These are phyloP conservation scores for Gracilaria gracilis DNA, from an alignment of 23 red algal species.

Conservation along the genomic window DNA sequence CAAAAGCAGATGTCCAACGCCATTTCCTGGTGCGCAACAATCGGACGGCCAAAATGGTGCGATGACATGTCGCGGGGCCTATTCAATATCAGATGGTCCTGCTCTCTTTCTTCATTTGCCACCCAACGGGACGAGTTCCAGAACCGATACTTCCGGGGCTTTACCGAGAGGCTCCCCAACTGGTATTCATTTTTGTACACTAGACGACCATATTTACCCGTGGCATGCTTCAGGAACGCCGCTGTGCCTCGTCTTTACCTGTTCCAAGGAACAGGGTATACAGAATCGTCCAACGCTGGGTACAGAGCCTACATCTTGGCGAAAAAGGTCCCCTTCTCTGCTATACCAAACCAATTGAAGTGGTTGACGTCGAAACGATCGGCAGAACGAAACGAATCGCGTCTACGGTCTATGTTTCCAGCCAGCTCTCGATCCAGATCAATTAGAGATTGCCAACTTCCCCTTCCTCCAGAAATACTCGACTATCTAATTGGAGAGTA, in stretches of 20 bases:
- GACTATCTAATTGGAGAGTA: background rate
- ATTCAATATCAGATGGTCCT: background rate
- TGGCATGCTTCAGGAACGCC: background rate
- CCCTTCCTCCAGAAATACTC: background rate
- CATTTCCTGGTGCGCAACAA: slow-evolving; percentile 3
- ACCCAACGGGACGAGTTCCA: too few relatives aligned
- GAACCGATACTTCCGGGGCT: background rate
- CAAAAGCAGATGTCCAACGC: background rate
- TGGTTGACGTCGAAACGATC: background rate
- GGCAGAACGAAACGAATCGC: background rate
- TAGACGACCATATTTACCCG: background rate
- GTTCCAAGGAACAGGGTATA: background rate
- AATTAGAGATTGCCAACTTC: background rate
- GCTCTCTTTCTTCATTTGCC: too few relatives aligned
- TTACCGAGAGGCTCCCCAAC: background rate
- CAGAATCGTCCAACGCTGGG: background rate
- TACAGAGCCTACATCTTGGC: background rate
- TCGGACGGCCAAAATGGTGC: background rate
- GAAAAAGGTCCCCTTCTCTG: slow-evolving; percentile 5
- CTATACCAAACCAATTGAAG: background rate
- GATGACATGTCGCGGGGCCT: background rate
- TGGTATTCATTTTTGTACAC: background rate
- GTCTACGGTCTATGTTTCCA: background rate
- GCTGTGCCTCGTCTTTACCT: too few relatives aligned
- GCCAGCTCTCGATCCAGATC: background rate